Evolutionary conservation across 2,329 filamentous ascomycete genomes (phyloP).

Genomic region (Rhynchosporium secalis): DNA sequence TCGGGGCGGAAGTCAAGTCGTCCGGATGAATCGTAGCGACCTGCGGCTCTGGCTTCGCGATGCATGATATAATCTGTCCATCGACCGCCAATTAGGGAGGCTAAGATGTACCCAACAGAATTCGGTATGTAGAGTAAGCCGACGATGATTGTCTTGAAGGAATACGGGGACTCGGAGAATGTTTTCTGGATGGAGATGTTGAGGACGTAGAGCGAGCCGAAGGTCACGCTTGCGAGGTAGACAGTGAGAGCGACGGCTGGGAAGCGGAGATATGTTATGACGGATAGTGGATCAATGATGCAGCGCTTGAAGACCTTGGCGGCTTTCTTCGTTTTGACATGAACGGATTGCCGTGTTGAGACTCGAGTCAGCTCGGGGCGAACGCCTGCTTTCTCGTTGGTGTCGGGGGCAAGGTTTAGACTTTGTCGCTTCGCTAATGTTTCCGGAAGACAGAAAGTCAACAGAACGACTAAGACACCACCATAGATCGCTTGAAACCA

Average conservation of each 20-base stretch:
- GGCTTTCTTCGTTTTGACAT: conserved; percentile 55
- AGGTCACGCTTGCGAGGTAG: conserved; percentile 72
- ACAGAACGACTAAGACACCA: conserved; percentile 53
- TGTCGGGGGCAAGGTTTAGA: neutral
- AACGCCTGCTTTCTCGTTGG: conserved; percentile 17
- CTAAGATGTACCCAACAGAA: conserved; percentile 69
- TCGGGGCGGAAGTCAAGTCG: conserved; percentile 70
- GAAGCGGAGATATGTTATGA: conserved; percentile 71
- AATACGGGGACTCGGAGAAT: conserved; percentile 67
- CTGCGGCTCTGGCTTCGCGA: conserved; percentile 69
- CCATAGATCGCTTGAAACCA: conserved; percentile 78
- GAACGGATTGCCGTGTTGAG: conserved; percentile 62
- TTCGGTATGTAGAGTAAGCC: conserved; percentile 77
- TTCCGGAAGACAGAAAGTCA: conserved; percentile 65
- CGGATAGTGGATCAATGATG: conserved; percentile 70
- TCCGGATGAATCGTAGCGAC: conserved; percentile 66
- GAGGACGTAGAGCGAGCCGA: conserved; percentile 72
- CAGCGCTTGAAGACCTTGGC: conserved; percentile 56
- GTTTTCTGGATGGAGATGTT: conserved; percentile 75
- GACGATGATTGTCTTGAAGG: conserved; percentile 65
- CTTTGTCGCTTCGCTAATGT: conserved; percentile 49
- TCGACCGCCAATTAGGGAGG: conserved; percentile 67
- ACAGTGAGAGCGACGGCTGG: conserved; percentile 73
- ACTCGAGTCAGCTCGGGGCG: conserved; percentile 47
- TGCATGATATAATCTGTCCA: conserved; percentile 85